phyloP scores from a whole-genome alignment of 2,329 filamentous ascomycete species.

The Paraconiothyrium sp. region DNA sequence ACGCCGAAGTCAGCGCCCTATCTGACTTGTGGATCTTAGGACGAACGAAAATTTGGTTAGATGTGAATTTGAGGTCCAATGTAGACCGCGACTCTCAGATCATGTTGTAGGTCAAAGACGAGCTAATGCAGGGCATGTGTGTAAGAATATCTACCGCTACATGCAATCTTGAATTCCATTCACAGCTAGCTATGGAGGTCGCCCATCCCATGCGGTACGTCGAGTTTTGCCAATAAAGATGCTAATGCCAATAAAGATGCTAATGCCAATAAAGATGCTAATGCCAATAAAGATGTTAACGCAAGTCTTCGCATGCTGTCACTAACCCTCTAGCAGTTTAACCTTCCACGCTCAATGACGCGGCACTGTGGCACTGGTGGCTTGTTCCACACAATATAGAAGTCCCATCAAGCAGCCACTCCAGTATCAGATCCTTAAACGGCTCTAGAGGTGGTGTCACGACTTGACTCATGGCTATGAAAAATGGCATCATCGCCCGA shows the following conservation, averaged over 20 bases:
- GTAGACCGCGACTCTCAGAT: not conserved
- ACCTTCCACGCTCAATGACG: no score
- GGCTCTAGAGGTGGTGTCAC: no score
- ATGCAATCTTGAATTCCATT: not conserved
- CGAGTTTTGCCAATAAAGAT: not conserved
- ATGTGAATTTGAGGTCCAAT: not conserved
- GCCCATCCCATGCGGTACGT: not conserved
- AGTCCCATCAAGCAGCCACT: no score
- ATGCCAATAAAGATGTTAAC: not conserved
- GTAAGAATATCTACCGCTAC: slow-evolving; percentile 71
- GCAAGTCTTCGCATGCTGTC: no score
- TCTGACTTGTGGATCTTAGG: slow-evolving; percentile 77
- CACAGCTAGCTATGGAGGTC: not conserved
- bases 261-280: no score
- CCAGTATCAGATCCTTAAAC: no score
- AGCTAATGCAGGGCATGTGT: slow-evolving; percentile 68
- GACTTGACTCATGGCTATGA: no score
- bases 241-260: no score
- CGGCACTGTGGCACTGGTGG: no score
- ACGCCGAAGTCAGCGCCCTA: slow-evolving; percentile 80
- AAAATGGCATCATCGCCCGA: no score
- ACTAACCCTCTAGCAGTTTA: no score
- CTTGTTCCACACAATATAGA: no score
- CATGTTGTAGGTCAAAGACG: not conserved
- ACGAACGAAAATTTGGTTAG: slow-evolving; percentile 61